Evolutionary conservation across 2,329 filamentous ascomycete genomes (phyloP), one percentile per base, ranked within the genome.

Genomic region (Beauveria sp.): DNA sequence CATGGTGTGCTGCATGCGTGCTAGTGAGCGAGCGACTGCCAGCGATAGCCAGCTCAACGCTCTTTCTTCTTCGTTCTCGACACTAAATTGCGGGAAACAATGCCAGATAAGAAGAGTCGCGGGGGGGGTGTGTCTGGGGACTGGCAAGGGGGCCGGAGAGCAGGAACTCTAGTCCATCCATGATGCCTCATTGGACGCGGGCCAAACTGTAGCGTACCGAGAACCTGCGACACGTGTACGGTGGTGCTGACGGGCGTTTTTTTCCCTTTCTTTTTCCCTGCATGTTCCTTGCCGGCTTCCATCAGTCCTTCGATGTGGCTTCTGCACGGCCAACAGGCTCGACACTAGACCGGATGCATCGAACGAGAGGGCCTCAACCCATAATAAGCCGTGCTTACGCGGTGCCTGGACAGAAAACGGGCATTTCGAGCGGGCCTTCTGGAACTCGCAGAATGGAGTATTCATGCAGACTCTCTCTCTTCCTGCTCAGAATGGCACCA

Each of bases 31-130:
- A 50, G 30, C 30, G 12, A 34, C n/a, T 50, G 45, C 30, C 55
- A 51, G 16, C 46, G 56, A 22, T 18, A 43, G 46, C 47, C 56
- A 58, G 55, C 56, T 42, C 54, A 58, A 34, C 46, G 14, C 22
- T 40, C 22, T 22, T 5, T 40, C 30, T 8, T 28, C 38, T 2
- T 10, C 18, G 4, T 34, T 46, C 47, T 56, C 14, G 26, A 20
- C 49, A 22, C 57, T 59, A 59, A 59, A 46, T 52, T 59, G 57
- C 57, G 57, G 57, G 57, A 59, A 59, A 59, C 24, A 40, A 59
- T 52, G 38, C 57, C 49, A 52, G 57, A 52, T 59, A 53, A 24
- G 57, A 59, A 42, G 38, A 53, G n/a, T n/a, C 7, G 34, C 26
- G 49, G 47, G 57, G 12, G 30, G 30, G 10, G 30, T 1, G 30